These are phyloP conservation scores for Aspergillus panamensis DNA, from an alignment of 495 filamentous ascomycete species.

Conservation along the genomic window DNA sequence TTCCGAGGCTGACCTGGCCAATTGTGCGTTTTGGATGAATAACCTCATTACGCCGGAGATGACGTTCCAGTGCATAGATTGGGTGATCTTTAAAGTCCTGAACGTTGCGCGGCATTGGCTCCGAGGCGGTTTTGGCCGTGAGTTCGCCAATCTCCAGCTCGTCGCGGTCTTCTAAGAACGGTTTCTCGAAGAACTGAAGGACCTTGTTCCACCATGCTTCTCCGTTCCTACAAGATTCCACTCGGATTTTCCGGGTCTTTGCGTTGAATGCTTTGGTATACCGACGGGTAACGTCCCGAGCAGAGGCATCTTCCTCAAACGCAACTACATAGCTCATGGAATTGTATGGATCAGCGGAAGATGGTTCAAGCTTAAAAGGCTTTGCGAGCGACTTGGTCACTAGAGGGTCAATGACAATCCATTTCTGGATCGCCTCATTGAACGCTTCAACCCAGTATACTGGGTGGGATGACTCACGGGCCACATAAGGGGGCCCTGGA, in stretches of 20 bases:
- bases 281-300: constrained; percentile 75
- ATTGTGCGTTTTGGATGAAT: constrained; percentile 66
- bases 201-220: constrained; percentile 68
- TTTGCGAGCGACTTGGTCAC: constrained; percentile 74
- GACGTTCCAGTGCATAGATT: constrained; percentile 80
- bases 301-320: constrained; percentile 74
- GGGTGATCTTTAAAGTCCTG: constrained; percentile 94
- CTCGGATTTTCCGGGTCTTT: constrained; percentile 73
- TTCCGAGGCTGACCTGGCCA: constrained; percentile 74
- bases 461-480: constrained; percentile 60
- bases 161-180: constrained; percentile 61
- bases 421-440: constrained; percentile 79
- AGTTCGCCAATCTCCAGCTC: constrained; percentile 80
- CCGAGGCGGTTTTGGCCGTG: constrained; percentile 60
- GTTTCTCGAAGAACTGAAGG: constrained; percentile 57
- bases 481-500: constrained; percentile 20
- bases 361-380: constrained; percentile 75
- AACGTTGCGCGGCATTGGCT: constrained; percentile 87
- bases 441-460: constrained; percentile 94
- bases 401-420: constrained; percentile 83
- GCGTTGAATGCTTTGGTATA: constrained; percentile 81
- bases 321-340: constrained; percentile 78
- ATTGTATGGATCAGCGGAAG: constrained; percentile 67
- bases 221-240: constrained; percentile 66
- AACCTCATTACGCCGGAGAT: constrained; percentile 80